A percentile compares a stretch with the other conserved stretches of the same genome.
These are phyloP conservation scores for Mycena chlorophos DNA, from an alignment of 768 basidiomycete species.

Conservation along the genomic window DNA sequence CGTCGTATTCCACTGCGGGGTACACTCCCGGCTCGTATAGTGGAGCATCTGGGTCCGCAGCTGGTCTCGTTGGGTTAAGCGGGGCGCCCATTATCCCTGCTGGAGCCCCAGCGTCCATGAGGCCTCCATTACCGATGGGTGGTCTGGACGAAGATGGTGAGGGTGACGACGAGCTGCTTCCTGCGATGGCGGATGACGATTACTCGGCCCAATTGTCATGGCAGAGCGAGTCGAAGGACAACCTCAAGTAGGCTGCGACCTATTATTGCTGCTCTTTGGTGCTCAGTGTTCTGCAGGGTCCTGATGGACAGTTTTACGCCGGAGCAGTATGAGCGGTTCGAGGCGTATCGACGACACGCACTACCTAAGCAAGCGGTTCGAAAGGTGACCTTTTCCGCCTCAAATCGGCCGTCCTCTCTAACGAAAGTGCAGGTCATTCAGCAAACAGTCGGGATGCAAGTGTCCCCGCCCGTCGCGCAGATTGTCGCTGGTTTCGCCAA, in stretches of 20 bases:
- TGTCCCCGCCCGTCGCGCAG: conserved; percentile 84
- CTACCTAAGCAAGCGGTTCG: conserved; percentile 81
- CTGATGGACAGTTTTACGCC: conserved; percentile 86
- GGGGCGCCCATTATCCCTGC: conserved; percentile 19
- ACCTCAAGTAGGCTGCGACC: conserved; percentile 61
- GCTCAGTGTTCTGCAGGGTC: conserved; percentile 49
- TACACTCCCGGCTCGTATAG: background rate
- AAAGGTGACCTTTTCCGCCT: conserved; percentile 48
- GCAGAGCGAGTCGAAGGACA: conserved; percentile 87
- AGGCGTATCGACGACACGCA: conserved; percentile 82
- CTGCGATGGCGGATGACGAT: conserved; percentile 87
- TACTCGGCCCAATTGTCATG: conserved; percentile 81
- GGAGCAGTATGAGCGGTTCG: conserved; percentile 85
- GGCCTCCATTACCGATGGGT: conserved; percentile 5
- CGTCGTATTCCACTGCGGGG: background rate
- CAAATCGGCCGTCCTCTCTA: background rate
- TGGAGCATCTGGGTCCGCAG: background rate
- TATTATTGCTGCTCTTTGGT: background rate
- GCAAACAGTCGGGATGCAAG: conserved; percentile 76
- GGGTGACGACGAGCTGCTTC: conserved; percentile 75
- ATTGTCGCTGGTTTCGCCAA: conserved; percentile 88
- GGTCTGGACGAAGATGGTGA: conserved; percentile 57
- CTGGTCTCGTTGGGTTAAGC: conserved; percentile 10
- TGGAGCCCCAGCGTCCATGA: conserved; percentile 3
- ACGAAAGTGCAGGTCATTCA: conserved; percentile 66